These are phyloP conservation scores for Arthrobotrys iridis DNA, from an alignment of 2,329 filamentous ascomycete species.

Conservation along the genomic window DNA sequence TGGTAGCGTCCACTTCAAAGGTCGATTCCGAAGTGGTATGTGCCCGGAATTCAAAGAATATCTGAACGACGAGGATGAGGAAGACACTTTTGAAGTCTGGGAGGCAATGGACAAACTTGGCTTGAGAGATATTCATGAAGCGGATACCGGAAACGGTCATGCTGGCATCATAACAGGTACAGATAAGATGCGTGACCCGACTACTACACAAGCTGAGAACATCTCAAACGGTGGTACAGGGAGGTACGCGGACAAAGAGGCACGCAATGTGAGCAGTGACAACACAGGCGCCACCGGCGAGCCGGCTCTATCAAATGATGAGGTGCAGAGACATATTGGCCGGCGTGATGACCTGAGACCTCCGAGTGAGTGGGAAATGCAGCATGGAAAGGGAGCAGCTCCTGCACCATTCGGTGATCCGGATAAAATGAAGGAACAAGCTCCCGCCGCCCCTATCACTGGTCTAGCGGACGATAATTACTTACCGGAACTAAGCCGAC, in stretches of 20 bases:
- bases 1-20: conserved; percentile 81
- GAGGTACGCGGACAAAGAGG: conserved; percentile 41
- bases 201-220: conserved; percentile 42
- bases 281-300: conserved; percentile 30
- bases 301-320: conserved; percentile 21
- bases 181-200: conserved; percentile 42
- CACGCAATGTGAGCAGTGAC: conserved; percentile 39
- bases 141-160: conserved; percentile 45
- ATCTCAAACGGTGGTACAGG: conserved; percentile 44
- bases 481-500: not conserved
- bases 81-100: conserved; percentile 95
- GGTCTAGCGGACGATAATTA: conserved; percentile 7
- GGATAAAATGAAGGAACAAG: conserved; percentile 19
- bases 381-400: conserved; percentile 41
- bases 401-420: conserved; percentile 31
- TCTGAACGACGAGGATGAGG: conserved; percentile 85
- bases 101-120: conserved; percentile 68
- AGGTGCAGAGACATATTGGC: conserved; percentile 22
- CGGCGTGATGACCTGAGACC: conserved; percentile 21
- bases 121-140: conserved; percentile 40
- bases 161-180: conserved; percentile 34
- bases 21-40: conserved; percentile 86
- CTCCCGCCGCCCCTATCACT: conserved; percentile 10
- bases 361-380: conserved; percentile 35
- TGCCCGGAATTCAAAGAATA: conserved; percentile 86